Evolutionary conservation across 2,329 filamentous ascomycete genomes (phyloP).

Genomic region (Fusarium sp.): DNA sequence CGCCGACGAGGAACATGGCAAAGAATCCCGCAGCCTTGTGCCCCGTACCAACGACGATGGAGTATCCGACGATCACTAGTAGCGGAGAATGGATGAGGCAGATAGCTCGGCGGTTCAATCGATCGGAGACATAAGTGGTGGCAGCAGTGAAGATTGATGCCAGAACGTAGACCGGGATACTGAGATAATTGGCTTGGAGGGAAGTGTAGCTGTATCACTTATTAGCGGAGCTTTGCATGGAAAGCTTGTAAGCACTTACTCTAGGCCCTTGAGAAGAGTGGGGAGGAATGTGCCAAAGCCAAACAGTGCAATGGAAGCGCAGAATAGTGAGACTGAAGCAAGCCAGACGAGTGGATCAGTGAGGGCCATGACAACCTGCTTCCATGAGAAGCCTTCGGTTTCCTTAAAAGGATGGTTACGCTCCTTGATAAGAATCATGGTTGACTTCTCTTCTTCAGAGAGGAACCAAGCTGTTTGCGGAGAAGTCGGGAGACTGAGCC

Average conservation of each 20-base stretch:
- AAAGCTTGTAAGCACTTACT: slow-evolving; percentile 33
- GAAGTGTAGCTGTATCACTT: slow-evolving; percentile 25
- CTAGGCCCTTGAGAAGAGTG: slow-evolving; percentile 50
- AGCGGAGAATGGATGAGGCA: slow-evolving; percentile 33
- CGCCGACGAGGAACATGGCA: slow-evolving; percentile 42
- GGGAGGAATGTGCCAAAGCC: slow-evolving; percentile 54
- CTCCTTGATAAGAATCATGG: slow-evolving; percentile 44
- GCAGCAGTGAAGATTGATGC: slow-evolving; percentile 35
- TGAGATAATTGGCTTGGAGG: slow-evolving; percentile 51
- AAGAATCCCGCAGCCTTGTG: slow-evolving; percentile 42
- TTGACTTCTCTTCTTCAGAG: slow-evolving; percentile 52
- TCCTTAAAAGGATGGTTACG: neutral
- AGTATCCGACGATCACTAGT: slow-evolving; percentile 47
- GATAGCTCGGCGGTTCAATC: slow-evolving; percentile 41
- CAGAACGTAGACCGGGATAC: slow-evolving; percentile 50
- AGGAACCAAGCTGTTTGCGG: slow-evolving; percentile 60
- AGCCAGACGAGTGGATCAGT: slow-evolving; percentile 49
- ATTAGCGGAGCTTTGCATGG: neutral
- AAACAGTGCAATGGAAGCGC: slow-evolving; percentile 46
- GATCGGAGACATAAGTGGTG: slow-evolving; percentile 35
- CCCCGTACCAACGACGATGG: slow-evolving; percentile 43
- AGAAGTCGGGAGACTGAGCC: slow-evolving; percentile 59
- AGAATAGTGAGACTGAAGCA: slow-evolving; percentile 33
- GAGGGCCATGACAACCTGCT: slow-evolving; percentile 39
- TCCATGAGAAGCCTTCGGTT: slow-evolving; percentile 38